Conservation (phyloP, 1,139 yeast genomes). For the Debaryomycetaceae sp. region DNA sequence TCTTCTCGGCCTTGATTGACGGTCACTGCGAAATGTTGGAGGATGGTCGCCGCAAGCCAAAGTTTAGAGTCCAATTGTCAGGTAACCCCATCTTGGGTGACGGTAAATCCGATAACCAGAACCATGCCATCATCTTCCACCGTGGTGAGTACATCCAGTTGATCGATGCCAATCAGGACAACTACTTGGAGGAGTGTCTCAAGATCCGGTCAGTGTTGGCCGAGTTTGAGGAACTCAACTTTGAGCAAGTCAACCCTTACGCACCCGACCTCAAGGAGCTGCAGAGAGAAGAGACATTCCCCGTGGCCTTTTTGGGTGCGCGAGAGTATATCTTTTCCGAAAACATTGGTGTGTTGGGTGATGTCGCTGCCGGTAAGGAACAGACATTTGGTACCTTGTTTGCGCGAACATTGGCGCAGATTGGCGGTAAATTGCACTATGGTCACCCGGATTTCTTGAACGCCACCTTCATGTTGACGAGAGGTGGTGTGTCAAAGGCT, state of each 20-base stretch:
- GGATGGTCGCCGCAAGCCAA: slow-evolving; percentile 97
- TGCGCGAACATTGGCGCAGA: slow-evolving; percentile 94
- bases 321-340: slow-evolving; percentile 98
- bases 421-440: slow-evolving; percentile 98
- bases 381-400: slow-evolving; percentile 98
- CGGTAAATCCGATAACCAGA: slow-evolving; percentile 98
- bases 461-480: slow-evolving; percentile 87
- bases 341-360: slow-evolving; percentile 98
- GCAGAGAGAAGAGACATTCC: slow-evolving; percentile 37
- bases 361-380: slow-evolving; percentile 99
- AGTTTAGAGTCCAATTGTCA: slow-evolving; percentile 92
- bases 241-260: slow-evolving; percentile 75
- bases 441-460: slow-evolving; percentile 99
- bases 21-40: slow-evolving; percentile 98
- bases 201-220: slow-evolving; percentile 96
- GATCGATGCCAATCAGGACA: slow-evolving; percentile 98
- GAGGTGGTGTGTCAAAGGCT: slow-evolving; percentile 99
- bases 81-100: slow-evolving; percentile 99
- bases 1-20: slow-evolving; percentile 91
- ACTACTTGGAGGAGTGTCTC: slow-evolving; percentile 95
- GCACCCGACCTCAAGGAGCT: slow-evolving; percentile 46
- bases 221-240: slow-evolving; percentile 92
- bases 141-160: slow-evolving; percentile 98
- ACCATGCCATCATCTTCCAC: slow-evolving; percentile 91
- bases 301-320: slow-evolving; percentile 98